Evolutionary conservation across 2,329 filamentous ascomycete genomes (phyloP).

Genomic region (Penicillium capsulatum): DNA sequence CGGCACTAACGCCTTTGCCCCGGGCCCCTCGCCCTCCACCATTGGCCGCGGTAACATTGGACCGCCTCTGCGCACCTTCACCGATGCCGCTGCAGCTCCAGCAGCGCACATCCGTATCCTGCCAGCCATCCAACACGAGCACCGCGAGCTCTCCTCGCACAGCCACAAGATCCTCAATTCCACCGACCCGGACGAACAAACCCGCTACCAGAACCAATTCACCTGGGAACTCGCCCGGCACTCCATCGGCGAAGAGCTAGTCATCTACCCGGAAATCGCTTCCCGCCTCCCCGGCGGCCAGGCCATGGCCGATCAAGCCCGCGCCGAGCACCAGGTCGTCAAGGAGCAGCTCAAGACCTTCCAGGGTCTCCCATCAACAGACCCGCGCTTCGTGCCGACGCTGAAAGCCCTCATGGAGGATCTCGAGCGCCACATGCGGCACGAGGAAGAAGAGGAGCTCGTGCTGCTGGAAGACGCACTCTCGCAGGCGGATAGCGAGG

Average conservation of each 20-base stretch:
- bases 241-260: conserved; percentile 49
- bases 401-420: conserved; percentile 44
- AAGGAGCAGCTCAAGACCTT: conserved; percentile 51
- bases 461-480: conserved; percentile 46
- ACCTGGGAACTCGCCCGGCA: conserved; percentile 53
- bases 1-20: not conserved
- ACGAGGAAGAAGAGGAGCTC: conserved; percentile 51
- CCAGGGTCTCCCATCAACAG: conserved; percentile 42
- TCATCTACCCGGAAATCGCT: conserved; percentile 55
- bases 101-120: conserved; percentile 23
- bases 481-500: conserved; percentile 31
- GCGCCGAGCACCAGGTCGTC: conserved; percentile 50
- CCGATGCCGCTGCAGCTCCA: conserved; percentile 5
- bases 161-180: conserved; percentile 44
- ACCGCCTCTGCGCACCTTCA: conserved; percentile 14
- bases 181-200: conserved; percentile 42
- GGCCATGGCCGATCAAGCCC: conserved; percentile 47
- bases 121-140: conserved; percentile 42
- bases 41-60: not conserved
- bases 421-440: conserved; percentile 47
- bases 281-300: conserved; percentile 46
- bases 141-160: conserved; percentile 41
- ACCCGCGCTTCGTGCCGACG: conserved; percentile 43
- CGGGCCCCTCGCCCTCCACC: not conserved
- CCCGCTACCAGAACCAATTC: conserved; percentile 50